phyloP scores from a whole-genome alignment of 2,329 filamentous ascomycete species.

The Exserohilum turcica region DNA sequence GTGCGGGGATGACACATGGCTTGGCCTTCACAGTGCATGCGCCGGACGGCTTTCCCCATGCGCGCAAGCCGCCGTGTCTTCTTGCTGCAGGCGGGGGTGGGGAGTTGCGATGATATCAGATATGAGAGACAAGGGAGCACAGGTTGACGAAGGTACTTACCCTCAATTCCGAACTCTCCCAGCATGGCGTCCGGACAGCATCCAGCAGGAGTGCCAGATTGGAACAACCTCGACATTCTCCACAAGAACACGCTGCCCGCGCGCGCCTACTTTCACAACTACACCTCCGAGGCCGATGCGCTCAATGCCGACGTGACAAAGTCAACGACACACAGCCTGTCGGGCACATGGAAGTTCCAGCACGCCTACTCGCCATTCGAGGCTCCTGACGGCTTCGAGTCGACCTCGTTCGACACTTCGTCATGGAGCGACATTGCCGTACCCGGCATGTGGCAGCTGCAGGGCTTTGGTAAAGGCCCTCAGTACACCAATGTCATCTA shows the following conservation, averaged over 20 bases:
- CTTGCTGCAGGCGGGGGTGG: slow-evolving; percentile 2
- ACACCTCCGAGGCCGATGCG: slow-evolving; percentile 56
- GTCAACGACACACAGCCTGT: slow-evolving; percentile 41
- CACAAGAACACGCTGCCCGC: slow-evolving; percentile 65
- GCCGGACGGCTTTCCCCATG: slow-evolving; percentile 31
- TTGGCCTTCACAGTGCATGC: slow-evolving; percentile 16
- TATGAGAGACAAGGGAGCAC: not conserved
- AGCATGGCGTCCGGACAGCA: slow-evolving; percentile 30
- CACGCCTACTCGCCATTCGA: slow-evolving; percentile 45
- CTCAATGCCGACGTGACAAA: slow-evolving; percentile 48
- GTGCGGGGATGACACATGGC: slow-evolving; percentile 7
- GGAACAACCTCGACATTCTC: slow-evolving; percentile 65
- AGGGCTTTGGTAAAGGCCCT: slow-evolving; percentile 66
- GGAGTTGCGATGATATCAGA: slow-evolving; percentile 6
- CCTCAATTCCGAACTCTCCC: slow-evolving; percentile 6
- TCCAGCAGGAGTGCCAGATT: slow-evolving; percentile 56
- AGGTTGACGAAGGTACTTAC: not conserved
- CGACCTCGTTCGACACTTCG: slow-evolving; percentile 42
- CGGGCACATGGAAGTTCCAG: slow-evolving; percentile 49
- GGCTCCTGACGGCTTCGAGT: slow-evolving; percentile 44
- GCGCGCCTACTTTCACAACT: slow-evolving; percentile 63
- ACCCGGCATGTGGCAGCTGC: slow-evolving; percentile 72
- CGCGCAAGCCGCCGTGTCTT: slow-evolving; percentile 11
- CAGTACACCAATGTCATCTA: slow-evolving; percentile 73
- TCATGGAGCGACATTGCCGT: slow-evolving; percentile 62